A percentile compares a stretch with the other conserved stretches of the same genome.
phyloP scores from a whole-genome alignment of 2,329 filamentous ascomycete species.

The Nemania abortiva region DNA sequence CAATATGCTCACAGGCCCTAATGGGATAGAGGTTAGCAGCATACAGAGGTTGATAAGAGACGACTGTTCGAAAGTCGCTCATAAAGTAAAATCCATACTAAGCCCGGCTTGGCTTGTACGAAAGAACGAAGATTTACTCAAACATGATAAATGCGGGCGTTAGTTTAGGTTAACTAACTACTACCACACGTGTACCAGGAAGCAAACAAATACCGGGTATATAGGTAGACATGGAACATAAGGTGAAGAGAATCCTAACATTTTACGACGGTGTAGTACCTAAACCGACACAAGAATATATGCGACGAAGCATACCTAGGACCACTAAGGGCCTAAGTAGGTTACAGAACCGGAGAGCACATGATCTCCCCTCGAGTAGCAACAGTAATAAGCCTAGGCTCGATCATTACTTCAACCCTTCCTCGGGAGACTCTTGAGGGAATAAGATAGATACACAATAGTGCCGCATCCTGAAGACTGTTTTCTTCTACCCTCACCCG shows the following conservation, averaged over 20 bases:
- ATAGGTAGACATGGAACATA: constrained; percentile 5
- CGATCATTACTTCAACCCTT: constrained; percentile 24
- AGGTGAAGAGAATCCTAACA: constrained; percentile 41
- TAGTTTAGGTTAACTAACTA: background rate
- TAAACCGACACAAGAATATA: constrained; percentile 39
- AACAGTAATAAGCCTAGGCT: constrained; percentile 20
- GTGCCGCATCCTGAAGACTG: constrained; percentile 25
- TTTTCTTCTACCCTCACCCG: constrained; percentile 8
- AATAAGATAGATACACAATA: constrained; percentile 33
- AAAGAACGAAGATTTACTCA: background rate
- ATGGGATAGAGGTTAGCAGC: too few species aligned
- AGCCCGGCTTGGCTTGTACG: background rate
- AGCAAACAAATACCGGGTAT: background rate
- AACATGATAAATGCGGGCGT: background rate
- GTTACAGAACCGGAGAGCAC: constrained; percentile 29
- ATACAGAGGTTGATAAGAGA: too few species aligned
- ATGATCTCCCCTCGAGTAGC: constrained; percentile 26
- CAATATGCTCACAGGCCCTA: too few species aligned
- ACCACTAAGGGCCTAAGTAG: constrained; percentile 13
- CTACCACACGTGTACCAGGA: background rate
- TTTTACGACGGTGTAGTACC: constrained; percentile 32
- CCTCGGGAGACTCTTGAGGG: constrained; percentile 6
- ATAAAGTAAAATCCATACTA: too few species aligned
- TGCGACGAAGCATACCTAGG: constrained; percentile 32
- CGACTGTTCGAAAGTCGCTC: too few species aligned